Conservation (phyloP, 306 rosid species). For the Elaeagnus macrophylla region DNA sequence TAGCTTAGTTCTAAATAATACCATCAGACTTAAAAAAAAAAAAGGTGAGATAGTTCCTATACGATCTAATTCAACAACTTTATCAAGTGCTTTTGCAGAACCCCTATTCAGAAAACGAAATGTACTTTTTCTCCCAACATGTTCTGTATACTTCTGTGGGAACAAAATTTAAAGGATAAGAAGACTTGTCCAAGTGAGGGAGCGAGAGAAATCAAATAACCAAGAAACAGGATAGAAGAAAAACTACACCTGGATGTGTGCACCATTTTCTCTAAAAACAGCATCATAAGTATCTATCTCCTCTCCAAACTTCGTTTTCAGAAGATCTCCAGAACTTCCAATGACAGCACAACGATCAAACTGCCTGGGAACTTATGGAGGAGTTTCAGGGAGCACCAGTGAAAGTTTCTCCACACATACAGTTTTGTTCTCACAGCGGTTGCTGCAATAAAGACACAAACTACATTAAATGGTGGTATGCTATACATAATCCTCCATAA, state of each 20-base stretch:
- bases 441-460: conserved; percentile 43
- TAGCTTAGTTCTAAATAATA: conserved; percentile 21
- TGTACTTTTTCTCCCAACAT: conserved; percentile 79
- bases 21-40: not conserved
- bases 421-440: conserved; percentile 66
- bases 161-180: conserved; percentile 15
- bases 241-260: conserved; percentile 63
- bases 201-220: conserved; percentile 12
- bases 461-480: conserved; percentile 1
- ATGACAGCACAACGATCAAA: conserved; percentile 90
- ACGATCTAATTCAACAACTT: conserved; percentile 93
- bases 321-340: conserved; percentile 92
- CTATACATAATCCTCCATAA: not conserved
- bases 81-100: conserved; percentile 94
- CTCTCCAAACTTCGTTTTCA: conserved; percentile 81
- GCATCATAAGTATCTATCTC: conserved; percentile 84
- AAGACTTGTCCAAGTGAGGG: conserved; percentile 6
- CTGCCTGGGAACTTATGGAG: conserved; percentile 78
- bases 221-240: conserved; percentile 2
- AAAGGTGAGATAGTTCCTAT: conserved; percentile 16
- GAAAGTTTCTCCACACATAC: conserved; percentile 84
- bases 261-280: conserved; percentile 94
- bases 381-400: conserved; percentile 79
- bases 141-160: conserved; percentile 65
- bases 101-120: conserved; percentile 97